Conservation (phyloP, 2,329 filamentous ascomycete species). For the Aspergillus sp. region DNA sequence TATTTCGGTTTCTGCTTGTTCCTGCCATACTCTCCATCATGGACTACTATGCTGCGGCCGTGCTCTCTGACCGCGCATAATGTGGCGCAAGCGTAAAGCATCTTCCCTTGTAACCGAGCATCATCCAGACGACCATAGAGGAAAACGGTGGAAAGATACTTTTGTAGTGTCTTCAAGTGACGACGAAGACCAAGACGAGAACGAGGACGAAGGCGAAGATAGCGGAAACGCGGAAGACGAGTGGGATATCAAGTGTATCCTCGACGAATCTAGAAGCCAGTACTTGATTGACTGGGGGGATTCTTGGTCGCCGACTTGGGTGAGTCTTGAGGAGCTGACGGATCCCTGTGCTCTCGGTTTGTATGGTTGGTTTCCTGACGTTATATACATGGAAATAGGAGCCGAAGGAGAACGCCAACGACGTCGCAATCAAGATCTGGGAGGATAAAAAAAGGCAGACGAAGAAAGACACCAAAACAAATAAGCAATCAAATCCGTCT, state of each 20-base stretch:
- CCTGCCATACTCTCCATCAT: conserved; percentile 7
- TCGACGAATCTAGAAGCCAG: conserved; percentile 26
- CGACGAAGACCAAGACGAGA: conserved; percentile 6
- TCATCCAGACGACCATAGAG: conserved; percentile 5
- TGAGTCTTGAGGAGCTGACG: conserved; percentile 14
- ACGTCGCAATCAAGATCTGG: conserved; percentile 22
- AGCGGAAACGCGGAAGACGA: conserved; percentile 18
- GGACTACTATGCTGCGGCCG: conserved; percentile 8
- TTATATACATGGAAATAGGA: conserved; percentile 15
- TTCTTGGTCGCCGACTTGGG: conserved; percentile 30
- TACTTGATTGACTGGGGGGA: conserved; percentile 35
- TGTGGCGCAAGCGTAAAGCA: conserved; percentile 16
- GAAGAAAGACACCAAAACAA: conserved; percentile 2
- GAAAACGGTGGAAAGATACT: conserved; percentile 4
- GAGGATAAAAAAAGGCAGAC: conserved; percentile 16
- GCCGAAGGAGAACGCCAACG: conserved; percentile 28
- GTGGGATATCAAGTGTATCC: conserved; percentile 29
- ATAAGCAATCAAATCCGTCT: conserved; percentile 3
- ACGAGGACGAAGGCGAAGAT: neutral
- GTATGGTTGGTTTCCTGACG: conserved; percentile 5
- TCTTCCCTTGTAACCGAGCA: conserved; percentile 10
- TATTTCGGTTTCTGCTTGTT: neutral
- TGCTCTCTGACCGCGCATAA: conserved; percentile 17
- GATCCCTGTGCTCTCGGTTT: neutral
- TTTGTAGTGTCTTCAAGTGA: conserved; percentile 7